These are phyloP conservation scores for Ballota nigra DNA, from an alignment of 257 asterid species.

Conservation along the genomic window DNA sequence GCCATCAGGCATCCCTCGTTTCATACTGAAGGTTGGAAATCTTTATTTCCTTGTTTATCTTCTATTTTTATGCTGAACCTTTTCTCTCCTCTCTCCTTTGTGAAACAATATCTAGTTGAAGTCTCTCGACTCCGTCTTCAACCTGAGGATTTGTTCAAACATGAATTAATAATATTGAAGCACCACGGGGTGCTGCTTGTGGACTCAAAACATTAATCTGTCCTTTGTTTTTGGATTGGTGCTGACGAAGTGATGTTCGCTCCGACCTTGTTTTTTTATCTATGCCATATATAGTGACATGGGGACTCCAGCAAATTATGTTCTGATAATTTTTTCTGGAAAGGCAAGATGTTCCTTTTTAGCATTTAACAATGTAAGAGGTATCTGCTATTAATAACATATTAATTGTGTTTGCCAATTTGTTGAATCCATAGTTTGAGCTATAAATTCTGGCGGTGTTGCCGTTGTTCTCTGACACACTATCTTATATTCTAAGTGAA, in stretches of 20 bases:
- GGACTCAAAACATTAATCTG: neutral
- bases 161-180: neutral
- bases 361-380: neutral
- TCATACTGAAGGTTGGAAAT: neutral
- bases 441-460: neutral
- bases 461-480: neutral
- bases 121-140: neutral
- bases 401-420: neutral
- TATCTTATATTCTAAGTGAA: neutral
- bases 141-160: neutral
- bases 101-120: neutral
- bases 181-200: neutral
- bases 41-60: neutral
- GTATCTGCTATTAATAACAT: neutral
- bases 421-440: neutral
- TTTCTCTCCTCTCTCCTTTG: neutral
- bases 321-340: neutral
- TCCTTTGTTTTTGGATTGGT: neutral
- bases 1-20: neutral
- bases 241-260: neutral
- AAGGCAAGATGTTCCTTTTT: neutral
- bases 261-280: neutral
- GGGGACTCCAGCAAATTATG: neutral
- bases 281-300: neutral
- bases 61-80: neutral